These are phyloP conservation scores for Cercospora sojina DNA, from an alignment of 2,329 filamentous ascomycete genomes.

Conservation along the genomic window DNA sequence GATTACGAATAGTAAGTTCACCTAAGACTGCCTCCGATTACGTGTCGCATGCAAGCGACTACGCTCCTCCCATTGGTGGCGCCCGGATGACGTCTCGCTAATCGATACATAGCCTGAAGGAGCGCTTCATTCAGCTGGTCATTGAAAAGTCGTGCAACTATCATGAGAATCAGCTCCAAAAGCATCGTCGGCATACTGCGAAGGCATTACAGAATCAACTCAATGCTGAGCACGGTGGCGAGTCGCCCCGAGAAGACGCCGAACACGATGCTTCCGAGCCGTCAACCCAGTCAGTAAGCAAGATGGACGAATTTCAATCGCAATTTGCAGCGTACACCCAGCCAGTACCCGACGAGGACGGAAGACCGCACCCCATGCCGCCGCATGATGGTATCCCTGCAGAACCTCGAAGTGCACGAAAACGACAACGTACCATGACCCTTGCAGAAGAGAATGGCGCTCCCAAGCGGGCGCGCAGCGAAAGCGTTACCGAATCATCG, in stretches of 20 bases:
- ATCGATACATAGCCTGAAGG: constrained; percentile 14
- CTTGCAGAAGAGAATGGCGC: neutral
- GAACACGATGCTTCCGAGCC: neutral
- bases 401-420: constrained; percentile 1
- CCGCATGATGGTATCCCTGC: constrained; percentile 7
- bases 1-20: constrained; percentile 20
- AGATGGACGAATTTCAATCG: constrained; percentile 13
- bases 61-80: neutral
- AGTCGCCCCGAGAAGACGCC: neutral
- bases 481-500: constrained; percentile 12
- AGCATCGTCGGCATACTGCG: constrained; percentile 15
- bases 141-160: constrained; percentile 24
- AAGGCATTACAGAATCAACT: constrained; percentile 14
- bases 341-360: constrained; percentile 12
- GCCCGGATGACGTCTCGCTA: constrained; percentile 8
- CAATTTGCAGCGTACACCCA: constrained; percentile 20
- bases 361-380: constrained; percentile 7
- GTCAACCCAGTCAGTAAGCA: constrained; percentile 11
- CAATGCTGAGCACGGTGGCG: constrained; percentile 5
- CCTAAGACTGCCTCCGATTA: neutral
- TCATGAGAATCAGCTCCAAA: constrained; percentile 23
- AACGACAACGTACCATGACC: neutral
- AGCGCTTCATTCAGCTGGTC: constrained; percentile 21
- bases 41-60: neutral
- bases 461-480: constrained; percentile 15